Percentiles rank a stretch among this genome's conserved stretches.
Conservation (phyloP, 108 stramenopile species). For the Cyclotella distinguenda region DNA sequence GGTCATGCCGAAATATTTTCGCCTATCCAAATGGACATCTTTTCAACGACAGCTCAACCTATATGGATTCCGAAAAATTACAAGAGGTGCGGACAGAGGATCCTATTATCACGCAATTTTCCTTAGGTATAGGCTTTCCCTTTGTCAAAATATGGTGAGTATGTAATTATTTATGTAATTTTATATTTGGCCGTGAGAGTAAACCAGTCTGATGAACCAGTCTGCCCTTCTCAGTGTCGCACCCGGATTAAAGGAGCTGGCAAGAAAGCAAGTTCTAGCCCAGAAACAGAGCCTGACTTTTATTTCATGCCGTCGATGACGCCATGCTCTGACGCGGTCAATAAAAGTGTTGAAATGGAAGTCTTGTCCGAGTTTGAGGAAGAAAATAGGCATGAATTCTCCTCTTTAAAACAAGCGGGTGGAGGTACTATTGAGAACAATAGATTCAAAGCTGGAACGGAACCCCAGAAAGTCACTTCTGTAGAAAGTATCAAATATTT, state of each 20-base stretch:
- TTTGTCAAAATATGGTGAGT: constrained; percentile 61
- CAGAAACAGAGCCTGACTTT: constrained; percentile 46
- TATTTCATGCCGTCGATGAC: constrained; percentile 36
- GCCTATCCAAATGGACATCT: constrained; percentile 79
- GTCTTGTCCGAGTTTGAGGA: constrained; percentile 20
- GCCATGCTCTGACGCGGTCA: neutral
- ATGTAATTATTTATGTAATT: neutral
- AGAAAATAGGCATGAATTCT: constrained; percentile 13
- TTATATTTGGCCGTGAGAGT: neutral
- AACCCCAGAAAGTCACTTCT: too few species aligned
- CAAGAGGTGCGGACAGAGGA: constrained; percentile 64
- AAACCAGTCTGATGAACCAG: too few species aligned
- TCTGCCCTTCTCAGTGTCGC: constrained; percentile 11
- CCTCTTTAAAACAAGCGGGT: neutral
- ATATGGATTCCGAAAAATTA: constrained; percentile 70
- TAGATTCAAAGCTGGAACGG: too few species aligned
- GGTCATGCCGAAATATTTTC: constrained; percentile 89
- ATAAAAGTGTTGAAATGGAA: constrained; percentile 20
- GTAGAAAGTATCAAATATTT: too few species aligned
- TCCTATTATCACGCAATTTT: constrained; percentile 83
- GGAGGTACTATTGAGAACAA: too few species aligned
- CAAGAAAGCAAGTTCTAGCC: constrained; percentile 37
- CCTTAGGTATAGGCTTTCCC: constrained; percentile 68
- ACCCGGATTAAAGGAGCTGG: constrained; percentile 53
- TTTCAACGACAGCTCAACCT: constrained; percentile 91